Conservation (phyloP, 1,284 basidiomycete genomes). For the Naganishia sp. region DNA sequence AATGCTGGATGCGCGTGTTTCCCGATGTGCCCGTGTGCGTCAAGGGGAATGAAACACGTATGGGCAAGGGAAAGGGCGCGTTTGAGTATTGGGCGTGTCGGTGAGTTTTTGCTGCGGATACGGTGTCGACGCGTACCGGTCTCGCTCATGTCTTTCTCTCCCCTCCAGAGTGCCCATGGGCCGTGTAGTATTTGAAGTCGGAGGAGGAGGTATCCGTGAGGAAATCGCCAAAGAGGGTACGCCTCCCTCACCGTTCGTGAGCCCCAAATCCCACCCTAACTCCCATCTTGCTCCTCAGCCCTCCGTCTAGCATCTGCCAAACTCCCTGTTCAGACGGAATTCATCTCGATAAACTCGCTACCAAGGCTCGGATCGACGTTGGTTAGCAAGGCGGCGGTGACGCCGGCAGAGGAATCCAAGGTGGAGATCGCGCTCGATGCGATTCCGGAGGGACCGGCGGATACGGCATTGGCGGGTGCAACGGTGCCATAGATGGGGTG, state of each 20-base stretch:
- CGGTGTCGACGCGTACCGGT: background rate
- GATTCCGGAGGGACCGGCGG: constrained; percentile 18
- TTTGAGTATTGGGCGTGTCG: constrained; percentile 97
- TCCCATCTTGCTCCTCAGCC: constrained; percentile 57
- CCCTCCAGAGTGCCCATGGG: constrained; percentile 76
- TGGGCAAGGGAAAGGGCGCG: constrained; percentile 98
- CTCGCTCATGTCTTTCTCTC: constrained; percentile 7
- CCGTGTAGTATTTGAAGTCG: constrained; percentile 91
- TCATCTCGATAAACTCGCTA: constrained; percentile 69
- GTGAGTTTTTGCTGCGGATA: constrained; percentile 56
- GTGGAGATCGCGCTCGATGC: constrained; percentile 8
- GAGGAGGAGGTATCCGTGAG: constrained; percentile 83
- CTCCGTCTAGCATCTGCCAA: constrained; percentile 87
- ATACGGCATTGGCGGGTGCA: constrained; percentile 13
- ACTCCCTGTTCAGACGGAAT: constrained; percentile 85
- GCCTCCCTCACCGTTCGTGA: constrained; percentile 35
- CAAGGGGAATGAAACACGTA: constrained; percentile 98
- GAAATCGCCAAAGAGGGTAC: constrained; percentile 89
- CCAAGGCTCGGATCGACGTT: constrained; percentile 70
- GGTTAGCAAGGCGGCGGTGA: constrained; percentile 2
- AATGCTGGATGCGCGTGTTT: constrained; percentile 87
- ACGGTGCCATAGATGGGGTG: background rate
- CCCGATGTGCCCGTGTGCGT: constrained; percentile 97
- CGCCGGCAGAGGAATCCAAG: background rate
- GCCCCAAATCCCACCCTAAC: background rate